These are phyloP conservation scores for Fusarium coffeatum DNA, from an alignment of 2,329 filamentous ascomycete genomes.

Conservation along the genomic window DNA sequence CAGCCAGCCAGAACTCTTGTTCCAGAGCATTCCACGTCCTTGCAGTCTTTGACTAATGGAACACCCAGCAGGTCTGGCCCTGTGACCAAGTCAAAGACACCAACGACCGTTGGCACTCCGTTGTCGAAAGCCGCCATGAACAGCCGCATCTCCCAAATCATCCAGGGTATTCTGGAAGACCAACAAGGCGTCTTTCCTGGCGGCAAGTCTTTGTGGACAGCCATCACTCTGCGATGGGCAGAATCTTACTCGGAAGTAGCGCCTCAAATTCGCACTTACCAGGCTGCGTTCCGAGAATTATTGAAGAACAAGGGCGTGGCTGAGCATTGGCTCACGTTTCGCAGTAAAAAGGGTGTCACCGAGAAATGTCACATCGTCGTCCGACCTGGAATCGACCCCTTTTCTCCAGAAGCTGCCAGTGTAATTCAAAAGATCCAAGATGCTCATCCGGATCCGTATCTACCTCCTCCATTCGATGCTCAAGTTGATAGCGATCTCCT, in stretches of 20 bases:
- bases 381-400: slow-evolving; percentile 56
- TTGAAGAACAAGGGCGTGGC: slow-evolving; percentile 51
- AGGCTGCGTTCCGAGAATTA: slow-evolving; percentile 54
- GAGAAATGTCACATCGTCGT: slow-evolving; percentile 60
- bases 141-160: slow-evolving; percentile 42
- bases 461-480: slow-evolving; percentile 43
- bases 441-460: slow-evolving; percentile 54
- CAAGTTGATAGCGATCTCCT: slow-evolving; percentile 25
- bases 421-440: slow-evolving; percentile 62
- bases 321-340: slow-evolving; percentile 60
- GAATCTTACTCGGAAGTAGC: slow-evolving; percentile 55
- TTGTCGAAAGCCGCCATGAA: slow-evolving; percentile 29
- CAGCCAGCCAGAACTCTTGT: not conserved
- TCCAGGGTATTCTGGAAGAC: slow-evolving; percentile 48
- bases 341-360: slow-evolving; percentile 55
- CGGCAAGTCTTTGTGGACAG: slow-evolving; percentile 62
- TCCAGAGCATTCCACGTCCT: not conserved
- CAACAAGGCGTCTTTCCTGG: slow-evolving; percentile 63
- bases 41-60: not conserved
- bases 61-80: not conserved
- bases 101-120: slow-evolving; percentile 25
- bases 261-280: slow-evolving; percentile 55
- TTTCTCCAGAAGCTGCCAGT: slow-evolving; percentile 54
- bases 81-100: slow-evolving; percentile 10
- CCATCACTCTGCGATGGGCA: slow-evolving; percentile 59